phyloP scores from a whole-genome alignment of 306 rosid species.

The Prunus padus region DNA sequence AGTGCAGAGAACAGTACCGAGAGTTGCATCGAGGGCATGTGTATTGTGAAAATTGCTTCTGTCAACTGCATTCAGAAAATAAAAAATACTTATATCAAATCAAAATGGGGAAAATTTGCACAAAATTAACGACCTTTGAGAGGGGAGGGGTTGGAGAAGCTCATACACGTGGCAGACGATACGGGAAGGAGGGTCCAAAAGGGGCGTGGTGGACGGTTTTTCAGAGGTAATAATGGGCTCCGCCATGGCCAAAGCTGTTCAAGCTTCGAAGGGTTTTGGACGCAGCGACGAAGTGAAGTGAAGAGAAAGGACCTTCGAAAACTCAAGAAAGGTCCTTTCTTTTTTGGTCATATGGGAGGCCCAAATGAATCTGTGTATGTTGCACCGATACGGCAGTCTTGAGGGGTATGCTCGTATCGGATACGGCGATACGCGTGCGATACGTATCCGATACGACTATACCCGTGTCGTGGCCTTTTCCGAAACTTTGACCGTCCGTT shows the following conservation, averaged over 20 bases:
- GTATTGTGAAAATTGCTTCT: conserved; percentile 88
- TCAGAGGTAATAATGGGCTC: conserved; percentile 45
- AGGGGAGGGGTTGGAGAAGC: conserved; percentile 4
- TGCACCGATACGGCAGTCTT: too few species aligned
- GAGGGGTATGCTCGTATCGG: too few species aligned
- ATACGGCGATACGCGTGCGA: too few species aligned
- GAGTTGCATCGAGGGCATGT: conserved; percentile 97
- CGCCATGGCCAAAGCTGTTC: conserved; percentile 42
- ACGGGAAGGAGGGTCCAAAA: conserved; percentile 49
- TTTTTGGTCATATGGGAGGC: not conserved
- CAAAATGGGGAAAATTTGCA: not conserved
- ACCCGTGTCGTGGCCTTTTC: too few species aligned
- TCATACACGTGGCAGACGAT: conserved; percentile 81
- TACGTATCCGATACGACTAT: too few species aligned
- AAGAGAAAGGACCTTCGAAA: not conserved
- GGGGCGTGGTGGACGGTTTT: conserved; percentile 50
- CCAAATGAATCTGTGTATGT: conserved; percentile 1
- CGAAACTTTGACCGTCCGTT: too few species aligned
- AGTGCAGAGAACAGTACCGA: conserved; percentile 77
- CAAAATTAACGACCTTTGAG: not conserved
- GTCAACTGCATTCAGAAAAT: conserved; percentile 53
- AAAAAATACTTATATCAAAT: not conserved
- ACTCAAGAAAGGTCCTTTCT: not conserved
- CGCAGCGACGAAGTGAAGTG: not conserved
- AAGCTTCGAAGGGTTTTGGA: conserved; percentile 1